Evolutionary conservation across 257 asterid genomes (phyloP), one percentile per base, ranked within the genome.

Genomic region (Cynanchum wilfordii): DNA sequence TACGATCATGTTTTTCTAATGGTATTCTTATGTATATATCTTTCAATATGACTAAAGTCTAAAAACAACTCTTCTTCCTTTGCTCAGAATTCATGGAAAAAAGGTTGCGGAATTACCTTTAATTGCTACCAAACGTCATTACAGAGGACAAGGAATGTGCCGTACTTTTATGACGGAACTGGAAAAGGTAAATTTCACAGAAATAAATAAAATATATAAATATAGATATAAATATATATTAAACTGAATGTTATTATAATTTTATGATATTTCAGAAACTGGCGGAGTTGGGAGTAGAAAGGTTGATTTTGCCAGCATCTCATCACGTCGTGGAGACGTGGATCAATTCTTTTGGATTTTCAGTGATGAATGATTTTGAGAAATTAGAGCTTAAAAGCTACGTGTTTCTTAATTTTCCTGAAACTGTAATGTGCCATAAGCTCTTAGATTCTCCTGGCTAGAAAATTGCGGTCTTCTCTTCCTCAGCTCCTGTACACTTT

Each of bases 101-200:
- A 82, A 81, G 80, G 96, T 90, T 71, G 99, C 99, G 22, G 98
- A 95, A 78, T 79, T 95, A 56, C 97, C 99, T 40, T 86, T 95
- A 47, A 81, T 95, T 68, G 97, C 95, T 20, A 40, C 45, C 5
- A 40, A 40, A 0, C 8, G 6, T 40, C 1, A 6, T 4, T 40
- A 40, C 10, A 0, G 45, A 40, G 45, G 45, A 40, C 45, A 40
- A 40, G 10, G 8, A 40, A 40, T 40, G 8, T 6, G 45, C 45
- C 45, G 45, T 7, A 40, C 10, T 40, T 40, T 40, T 7, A 40
- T 6, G 45, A 40, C 1, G 10, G 45, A 40, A 40, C 45, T 40
- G 0, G 10, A 40, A 40, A 40, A 40, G 45, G 45, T 40, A 40
- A 40, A 40, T 40, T 40, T 4, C 9, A 4, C 9, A 3, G 0